phyloP scores from a whole-genome alignment of 2,329 filamentous ascomycete genomes.

The Pseudogymnoascus pannorum region DNA sequence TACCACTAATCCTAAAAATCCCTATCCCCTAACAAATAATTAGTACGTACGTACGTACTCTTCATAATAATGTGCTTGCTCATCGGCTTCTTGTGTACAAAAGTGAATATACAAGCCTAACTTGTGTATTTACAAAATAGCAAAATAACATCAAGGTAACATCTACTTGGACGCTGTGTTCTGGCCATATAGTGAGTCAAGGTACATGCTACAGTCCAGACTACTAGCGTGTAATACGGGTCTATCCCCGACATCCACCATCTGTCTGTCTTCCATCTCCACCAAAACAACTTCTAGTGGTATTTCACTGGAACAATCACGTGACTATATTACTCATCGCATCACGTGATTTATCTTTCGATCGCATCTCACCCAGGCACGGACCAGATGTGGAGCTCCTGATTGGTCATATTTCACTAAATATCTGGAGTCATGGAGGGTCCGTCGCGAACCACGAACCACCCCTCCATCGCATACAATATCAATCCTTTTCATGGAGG shows the following conservation, averaged over 20 bases:
- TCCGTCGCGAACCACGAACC: no score
- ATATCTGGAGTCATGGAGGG: conserved; percentile 8
- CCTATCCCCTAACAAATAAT: neutral
- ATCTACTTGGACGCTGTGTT: no score
- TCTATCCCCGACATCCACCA: neutral
- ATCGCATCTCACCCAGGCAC: neutral
- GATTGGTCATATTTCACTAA: neutral
- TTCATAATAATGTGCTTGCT: neutral
- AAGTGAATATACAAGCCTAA: neutral
- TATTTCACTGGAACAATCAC: neutral
- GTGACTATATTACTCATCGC: neutral
- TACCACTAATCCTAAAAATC: no score
- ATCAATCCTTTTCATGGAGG: neutral
- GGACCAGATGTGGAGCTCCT: neutral
- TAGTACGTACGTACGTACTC: neutral
- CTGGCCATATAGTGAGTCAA: neutral
- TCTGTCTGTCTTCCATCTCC: neutral
- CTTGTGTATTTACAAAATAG: neutral
- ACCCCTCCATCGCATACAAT: neutral
- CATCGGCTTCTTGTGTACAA: neutral
- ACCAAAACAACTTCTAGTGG: neutral
- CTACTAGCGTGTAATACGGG: neutral
- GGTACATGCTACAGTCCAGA: neutral
- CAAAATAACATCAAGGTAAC: neutral
- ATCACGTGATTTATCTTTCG: neutral